Evolutionary conservation across 306 rosid species (phyloP), one percentile per base, ranked within the genome.

Genomic region (Acacia crassicarpa): DNA sequence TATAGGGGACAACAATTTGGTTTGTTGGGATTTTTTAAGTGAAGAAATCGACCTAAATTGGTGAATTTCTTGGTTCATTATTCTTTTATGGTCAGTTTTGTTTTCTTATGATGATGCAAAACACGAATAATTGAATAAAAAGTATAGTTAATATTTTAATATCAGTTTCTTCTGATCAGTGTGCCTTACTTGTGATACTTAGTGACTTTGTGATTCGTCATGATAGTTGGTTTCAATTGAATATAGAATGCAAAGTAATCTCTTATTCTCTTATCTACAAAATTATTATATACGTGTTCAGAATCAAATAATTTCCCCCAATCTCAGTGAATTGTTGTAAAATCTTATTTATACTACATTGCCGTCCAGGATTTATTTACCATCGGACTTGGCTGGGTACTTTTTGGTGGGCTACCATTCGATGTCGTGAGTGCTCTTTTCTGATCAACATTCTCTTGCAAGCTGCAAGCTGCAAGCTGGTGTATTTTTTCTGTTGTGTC

Each of bases 321-420:
- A 20, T 44, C 45, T 81, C 13, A 16, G 10, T 81, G 35, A 72
- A 53, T 80, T 80, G 17, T 33, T 67, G 58, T 51, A 72, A 66
- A 56, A 46, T 62, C 66, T 82, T 68, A 76, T 43, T 72, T 67
- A 15, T 75, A 79, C 59, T 56, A 19, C 32, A 49, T 79, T 76
- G 73, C 49, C 78, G 74, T 80, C 23, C 77, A 93, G 98, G 98
- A 95, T 93, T 77, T 93, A 38, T 93, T 95, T 84, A 95, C 99
- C 32, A 89, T 93, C 76, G 94, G 98, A 40, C 87, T 95, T 83
- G 99, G 99, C 76, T 95, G 99, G 99, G 78, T 89, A 58, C 61
- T 95, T 56, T 95, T 95, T 81, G 99, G 98, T 44, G 95, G 99
- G 83, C 98, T 95, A 74, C 97, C 95, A 35, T 93, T 87, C 83